Base-by-base conservation (phyloP, 768 basidiomycete species). In the Roridomyces roridus region DNA sequence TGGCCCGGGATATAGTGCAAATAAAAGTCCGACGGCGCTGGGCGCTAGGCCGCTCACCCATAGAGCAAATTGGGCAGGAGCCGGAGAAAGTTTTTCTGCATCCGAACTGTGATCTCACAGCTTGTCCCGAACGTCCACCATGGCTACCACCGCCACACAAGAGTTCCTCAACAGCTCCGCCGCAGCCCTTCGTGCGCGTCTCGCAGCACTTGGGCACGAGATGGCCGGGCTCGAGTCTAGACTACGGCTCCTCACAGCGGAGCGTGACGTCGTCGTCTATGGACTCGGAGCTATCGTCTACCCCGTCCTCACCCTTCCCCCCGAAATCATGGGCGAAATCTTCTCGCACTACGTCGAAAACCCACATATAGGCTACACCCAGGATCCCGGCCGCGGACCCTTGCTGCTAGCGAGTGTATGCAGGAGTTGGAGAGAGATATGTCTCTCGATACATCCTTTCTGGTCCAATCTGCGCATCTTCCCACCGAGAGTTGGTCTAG, bases 271-370 rank as follows among this genome's bases (percentile, higher is more conserved):
- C 9, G 39, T 58, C 21, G 4, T 40, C 0, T 6, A 52, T 5
- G 11, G 8, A 20, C 42, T 50, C 10, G 17, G 39, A 14, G 14
- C 29, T n/a, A n/a, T 58, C 15, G 15, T 42, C 3, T 58, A 52
- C 24, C 57, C 57, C 0, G 46, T 58, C 17, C 45, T 58, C 45
- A 52, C 46, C 15, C 23, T 58, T 12, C 51, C 57, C 1, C 39
- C 51, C 2, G 57, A 52, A 47, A 52, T 58, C 34, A 58, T 41
- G 2, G 24, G 23, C 5, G 28, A 36, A 17, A 52, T 58, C 26
- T 58, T 58, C 21, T 24, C 31, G 11, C 44, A 51, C 40, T 58
- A 43, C 24, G 39, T 47, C 15, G 18, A 47, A 31, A 31, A 31
- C 14, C 29, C 29, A 31, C 29, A 31, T 14, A 31, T 31, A 6